Evolutionary conservation across 371 early-diverging fungal genomes (phyloP).

Genomic region (Rhizopus sp.): DNA sequence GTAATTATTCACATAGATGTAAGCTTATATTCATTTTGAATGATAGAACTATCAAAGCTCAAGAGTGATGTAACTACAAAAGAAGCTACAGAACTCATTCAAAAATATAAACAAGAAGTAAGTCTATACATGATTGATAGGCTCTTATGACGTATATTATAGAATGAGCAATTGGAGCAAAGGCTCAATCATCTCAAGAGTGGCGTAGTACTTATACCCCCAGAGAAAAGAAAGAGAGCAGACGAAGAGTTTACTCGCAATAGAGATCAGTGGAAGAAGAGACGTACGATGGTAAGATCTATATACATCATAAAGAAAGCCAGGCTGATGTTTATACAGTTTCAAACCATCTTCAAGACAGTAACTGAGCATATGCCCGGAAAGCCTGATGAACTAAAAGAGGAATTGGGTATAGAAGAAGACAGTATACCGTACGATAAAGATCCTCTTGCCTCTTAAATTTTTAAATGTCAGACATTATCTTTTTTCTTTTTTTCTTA

Average conservation of each 20-base stretch:
- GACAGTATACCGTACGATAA: conserved; percentile 24
- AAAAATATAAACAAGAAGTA: conserved; percentile 13
- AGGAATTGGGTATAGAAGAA: conserved; percentile 29
- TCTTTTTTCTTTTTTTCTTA: conserved; percentile 4
- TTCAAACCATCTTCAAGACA: conserved; percentile 19
- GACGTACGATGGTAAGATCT: conserved; percentile 16
- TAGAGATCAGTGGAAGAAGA: conserved; percentile 24
- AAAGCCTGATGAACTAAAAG: conserved; percentile 15
- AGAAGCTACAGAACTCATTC: conserved; percentile 11
- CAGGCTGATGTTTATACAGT: conserved; percentile 2
- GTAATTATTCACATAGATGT: background rate
- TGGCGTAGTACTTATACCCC: conserved; percentile 11
- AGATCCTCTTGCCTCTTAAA: conserved; percentile 11
- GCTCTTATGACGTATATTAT: background rate
- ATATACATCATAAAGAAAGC: background rate
- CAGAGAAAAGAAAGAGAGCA: conserved; percentile 19
- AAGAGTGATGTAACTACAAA: conserved; percentile 17
- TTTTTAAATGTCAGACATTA: background rate
- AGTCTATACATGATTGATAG: background rate
- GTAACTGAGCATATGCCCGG: conserved; percentile 26
- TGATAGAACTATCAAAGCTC: conserved; percentile 2
- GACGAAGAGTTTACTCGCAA: conserved; percentile 14
- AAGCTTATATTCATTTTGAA: background rate
- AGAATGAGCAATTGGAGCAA: conserved; percentile 12
- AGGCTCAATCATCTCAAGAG: conserved; percentile 8